Evolutionary conservation across 176 grass and related monocot genomes (phyloP).

Genomic region (Aegilops speltoides): DNA sequence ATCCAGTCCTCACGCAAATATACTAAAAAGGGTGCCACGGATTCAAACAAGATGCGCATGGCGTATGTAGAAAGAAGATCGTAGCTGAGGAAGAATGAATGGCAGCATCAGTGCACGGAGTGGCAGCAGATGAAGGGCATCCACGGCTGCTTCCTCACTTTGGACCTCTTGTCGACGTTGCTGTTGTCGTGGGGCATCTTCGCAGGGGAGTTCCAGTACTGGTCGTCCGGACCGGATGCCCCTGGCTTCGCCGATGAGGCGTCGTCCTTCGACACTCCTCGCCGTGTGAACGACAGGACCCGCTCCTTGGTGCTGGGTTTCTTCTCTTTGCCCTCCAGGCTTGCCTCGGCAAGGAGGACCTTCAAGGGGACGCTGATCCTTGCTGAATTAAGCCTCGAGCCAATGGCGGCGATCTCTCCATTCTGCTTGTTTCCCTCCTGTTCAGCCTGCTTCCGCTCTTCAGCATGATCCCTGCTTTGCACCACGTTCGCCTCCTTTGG

Average conservation of each 20-base stretch:
- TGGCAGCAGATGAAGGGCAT: conserved; percentile 60
- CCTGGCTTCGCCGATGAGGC: neutral
- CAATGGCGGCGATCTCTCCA: conserved; percentile 17
- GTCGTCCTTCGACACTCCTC: conserved; percentile 21
- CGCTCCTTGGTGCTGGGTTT: conserved; percentile 37
- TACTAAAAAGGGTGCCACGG: conserved; percentile 1
- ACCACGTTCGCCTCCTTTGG: neutral
- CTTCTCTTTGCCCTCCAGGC: conserved; percentile 47
- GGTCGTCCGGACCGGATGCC: neutral
- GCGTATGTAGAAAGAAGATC: neutral
- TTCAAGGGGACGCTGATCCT: conserved; percentile 49
- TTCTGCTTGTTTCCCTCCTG: conserved; percentile 35
- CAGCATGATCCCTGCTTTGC: neutral
- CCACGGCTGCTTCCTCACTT: conserved; percentile 53
- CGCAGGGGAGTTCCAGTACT: conserved; percentile 52
- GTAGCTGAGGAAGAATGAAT: neutral
- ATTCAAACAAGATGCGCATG: conserved; percentile 20
- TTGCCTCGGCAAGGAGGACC: conserved; percentile 60
- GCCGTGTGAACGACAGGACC: conserved; percentile 28
- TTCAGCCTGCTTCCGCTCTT: conserved; percentile 16
- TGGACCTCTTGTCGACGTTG: conserved; percentile 34
- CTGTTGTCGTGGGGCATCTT: conserved; percentile 31
- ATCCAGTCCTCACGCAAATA: neutral
- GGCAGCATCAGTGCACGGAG: conserved; percentile 36
- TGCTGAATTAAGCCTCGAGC: conserved; percentile 25